Evolutionary conservation across 2,329 filamentous ascomycete species (phyloP).

Genomic region (Aphanoascus verrucosus): DNA sequence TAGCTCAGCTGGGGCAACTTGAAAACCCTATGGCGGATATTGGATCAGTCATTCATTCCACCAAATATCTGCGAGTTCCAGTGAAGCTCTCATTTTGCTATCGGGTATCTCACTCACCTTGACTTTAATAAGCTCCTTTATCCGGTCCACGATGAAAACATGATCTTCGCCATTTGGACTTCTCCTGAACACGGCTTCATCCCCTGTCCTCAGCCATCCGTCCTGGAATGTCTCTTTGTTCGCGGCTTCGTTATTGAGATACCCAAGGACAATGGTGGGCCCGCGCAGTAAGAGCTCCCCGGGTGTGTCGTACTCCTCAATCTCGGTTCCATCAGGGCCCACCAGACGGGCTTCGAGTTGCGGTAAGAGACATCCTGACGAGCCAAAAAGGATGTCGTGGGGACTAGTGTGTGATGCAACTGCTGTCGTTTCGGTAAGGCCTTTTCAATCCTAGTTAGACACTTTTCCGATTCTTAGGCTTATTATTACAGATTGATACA

Average conservation of each 20-base stretch:
- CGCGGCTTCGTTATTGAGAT: constrained; percentile 68
- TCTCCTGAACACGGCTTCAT: constrained; percentile 17
- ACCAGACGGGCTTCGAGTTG: constrained; percentile 52
- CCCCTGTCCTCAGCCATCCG: constrained; percentile 23
- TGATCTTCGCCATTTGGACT: constrained; percentile 17
- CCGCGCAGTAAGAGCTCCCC: constrained; percentile 67
- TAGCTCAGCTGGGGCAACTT: constrained; percentile 42
- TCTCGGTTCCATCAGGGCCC: constrained; percentile 52
- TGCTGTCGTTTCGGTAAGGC: constrained; percentile 58
- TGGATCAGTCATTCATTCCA: constrained; percentile 8
- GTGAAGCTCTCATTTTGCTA: not conserved
- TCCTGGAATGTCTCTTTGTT: constrained; percentile 57
- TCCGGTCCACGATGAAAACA: constrained; percentile 36
- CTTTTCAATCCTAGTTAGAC: constrained; percentile 6
- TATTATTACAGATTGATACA: not conserved
- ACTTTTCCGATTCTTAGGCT: not conserved
- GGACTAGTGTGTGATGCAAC: constrained; percentile 46
- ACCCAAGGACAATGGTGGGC: constrained; percentile 62
- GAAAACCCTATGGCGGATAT: constrained; percentile 29
- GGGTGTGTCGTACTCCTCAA: constrained; percentile 54
- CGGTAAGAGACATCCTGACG: constrained; percentile 56
- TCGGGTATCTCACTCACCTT: constrained; percentile 11
- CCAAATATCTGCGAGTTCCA: no score
- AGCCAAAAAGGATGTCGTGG: constrained; percentile 55
- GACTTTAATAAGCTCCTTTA: constrained; percentile 25